These are phyloP conservation scores for Lactifluus volemus DNA, from an alignment of 768 basidiomycete species.

Conservation along the genomic window DNA sequence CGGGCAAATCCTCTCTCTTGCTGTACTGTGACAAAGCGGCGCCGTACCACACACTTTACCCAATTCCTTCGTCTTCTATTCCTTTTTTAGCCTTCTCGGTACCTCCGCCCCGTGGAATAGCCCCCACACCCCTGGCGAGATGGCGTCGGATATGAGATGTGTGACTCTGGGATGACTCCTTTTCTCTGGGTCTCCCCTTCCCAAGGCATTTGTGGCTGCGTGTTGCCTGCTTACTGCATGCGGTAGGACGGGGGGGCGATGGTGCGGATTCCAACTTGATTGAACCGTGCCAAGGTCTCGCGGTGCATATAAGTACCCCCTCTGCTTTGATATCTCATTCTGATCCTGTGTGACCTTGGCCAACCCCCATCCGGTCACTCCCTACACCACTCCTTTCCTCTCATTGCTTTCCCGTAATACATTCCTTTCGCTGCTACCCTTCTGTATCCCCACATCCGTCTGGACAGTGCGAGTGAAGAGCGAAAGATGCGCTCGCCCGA, in stretches of 20 bases:
- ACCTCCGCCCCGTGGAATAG: not conserved
- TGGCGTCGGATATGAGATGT: not conserved
- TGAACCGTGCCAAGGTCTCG: not conserved
- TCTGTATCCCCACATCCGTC: not conserved
- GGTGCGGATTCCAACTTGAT: not conserved
- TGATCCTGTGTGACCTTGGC: not conserved
- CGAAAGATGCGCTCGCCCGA: slow-evolving; percentile 10
- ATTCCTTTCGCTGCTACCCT: not conserved
- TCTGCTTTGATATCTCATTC: not conserved
- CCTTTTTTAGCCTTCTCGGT: not conserved
- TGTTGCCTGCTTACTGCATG: not conserved
- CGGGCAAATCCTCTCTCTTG: not conserved
- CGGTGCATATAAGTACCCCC: not conserved
- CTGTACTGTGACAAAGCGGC: not conserved
- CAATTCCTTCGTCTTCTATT: not conserved
- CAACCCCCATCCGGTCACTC: not conserved
- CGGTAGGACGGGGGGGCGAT: not conserved
- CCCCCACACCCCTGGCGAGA: not conserved
- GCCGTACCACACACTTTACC: not conserved
- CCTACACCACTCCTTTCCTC: not conserved
- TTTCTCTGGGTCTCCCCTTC: not conserved
- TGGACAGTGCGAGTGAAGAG: not conserved
- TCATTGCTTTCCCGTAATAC: not conserved
- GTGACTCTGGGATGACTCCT: not conserved
- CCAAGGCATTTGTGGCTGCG: not conserved